phyloP scores from a whole-genome alignment of 2,329 filamentous ascomycete genomes.

The Fusarium incarnatum region DNA sequence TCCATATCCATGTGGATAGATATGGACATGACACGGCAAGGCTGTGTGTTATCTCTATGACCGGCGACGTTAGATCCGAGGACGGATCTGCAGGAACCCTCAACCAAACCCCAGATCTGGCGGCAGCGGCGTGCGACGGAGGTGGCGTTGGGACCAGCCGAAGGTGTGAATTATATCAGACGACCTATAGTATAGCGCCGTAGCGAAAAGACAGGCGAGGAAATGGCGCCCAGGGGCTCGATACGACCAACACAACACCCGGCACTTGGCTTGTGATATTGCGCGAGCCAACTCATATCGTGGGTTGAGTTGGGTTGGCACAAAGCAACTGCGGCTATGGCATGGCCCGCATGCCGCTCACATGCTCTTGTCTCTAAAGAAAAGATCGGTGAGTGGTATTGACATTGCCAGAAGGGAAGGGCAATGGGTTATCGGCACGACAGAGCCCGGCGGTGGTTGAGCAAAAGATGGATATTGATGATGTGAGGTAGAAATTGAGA shows the following conservation, averaged over 20 bases:
- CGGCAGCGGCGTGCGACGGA: constrained; percentile 27
- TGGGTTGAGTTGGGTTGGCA: constrained; percentile 14
- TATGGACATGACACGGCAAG: constrained; percentile 12
- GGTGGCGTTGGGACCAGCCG: constrained; percentile 20
- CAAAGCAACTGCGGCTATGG: constrained; percentile 4
- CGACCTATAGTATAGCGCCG: constrained; percentile 1
- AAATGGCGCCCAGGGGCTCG: constrained; percentile 10
- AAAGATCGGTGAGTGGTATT: constrained; percentile 21
- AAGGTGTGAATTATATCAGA: constrained; percentile 19
- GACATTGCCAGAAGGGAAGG: constrained; percentile 11
- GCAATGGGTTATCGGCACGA: constrained; percentile 18
- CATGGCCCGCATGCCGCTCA: background rate
- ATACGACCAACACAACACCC: constrained; percentile 15
- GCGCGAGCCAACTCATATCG: constrained; percentile 8
- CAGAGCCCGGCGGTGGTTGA: constrained; percentile 16
- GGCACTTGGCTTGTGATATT: constrained; percentile 33
- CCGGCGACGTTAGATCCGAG: constrained; percentile 35
- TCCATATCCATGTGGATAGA: background rate
- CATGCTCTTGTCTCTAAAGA: background rate
- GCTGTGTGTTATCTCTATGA: constrained; percentile 15
- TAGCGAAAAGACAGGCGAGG: constrained; percentile 14
- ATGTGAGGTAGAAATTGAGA: constrained; percentile 24
- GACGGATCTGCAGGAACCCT: constrained; percentile 45
- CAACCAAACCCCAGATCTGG: constrained; percentile 42
- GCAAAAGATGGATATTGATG: constrained; percentile 17